A percentile compares a stretch with the other conserved stretches of the same genome.
phyloP scores from a whole-genome alignment of 106 monocot genomes.

The Hemerocallis citrina region DNA sequence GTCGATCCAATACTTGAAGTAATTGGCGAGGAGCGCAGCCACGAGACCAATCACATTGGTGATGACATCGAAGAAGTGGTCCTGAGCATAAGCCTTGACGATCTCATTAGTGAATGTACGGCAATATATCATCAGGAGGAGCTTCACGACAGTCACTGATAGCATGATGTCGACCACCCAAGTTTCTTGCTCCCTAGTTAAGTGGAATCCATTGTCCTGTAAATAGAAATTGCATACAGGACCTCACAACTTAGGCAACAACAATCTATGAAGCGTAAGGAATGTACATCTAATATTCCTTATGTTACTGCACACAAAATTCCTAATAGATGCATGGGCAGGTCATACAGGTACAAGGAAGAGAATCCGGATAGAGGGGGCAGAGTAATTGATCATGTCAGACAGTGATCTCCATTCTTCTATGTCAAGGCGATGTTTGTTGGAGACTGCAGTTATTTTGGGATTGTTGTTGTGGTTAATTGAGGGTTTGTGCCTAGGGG shows the following conservation, averaged over 20 bases:
- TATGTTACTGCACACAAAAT: too few relatives aligned
- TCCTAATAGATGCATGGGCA: too few relatives aligned
- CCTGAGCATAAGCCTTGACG: slow-evolving; percentile 95
- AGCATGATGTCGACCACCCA: slow-evolving; percentile 84
- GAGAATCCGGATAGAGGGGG: too few relatives aligned
- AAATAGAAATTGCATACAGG: background rate
- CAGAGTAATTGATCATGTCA: too few relatives aligned
- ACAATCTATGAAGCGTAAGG: too few relatives aligned
- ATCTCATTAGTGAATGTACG: slow-evolving; percentile 93
- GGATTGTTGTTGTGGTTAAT: too few relatives aligned
- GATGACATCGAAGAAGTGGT: slow-evolving; percentile 97
- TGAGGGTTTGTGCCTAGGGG: too few relatives aligned
- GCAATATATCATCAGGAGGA: slow-evolving; percentile 65
- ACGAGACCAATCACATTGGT: slow-evolving; percentile 81
- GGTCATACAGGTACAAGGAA: too few relatives aligned
- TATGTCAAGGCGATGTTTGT: too few relatives aligned
- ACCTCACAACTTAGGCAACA: background rate
- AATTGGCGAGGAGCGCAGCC: slow-evolving; percentile 79
- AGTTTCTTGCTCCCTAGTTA: slow-evolving; percentile 64
- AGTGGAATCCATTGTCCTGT: slow-evolving; percentile 60
- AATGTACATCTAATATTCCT: too few relatives aligned
- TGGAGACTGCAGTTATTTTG: too few relatives aligned
- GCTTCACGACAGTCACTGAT: slow-evolving; percentile 81
- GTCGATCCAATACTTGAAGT: slow-evolving; percentile 63
- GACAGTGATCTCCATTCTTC: too few relatives aligned